Evolutionary conservation across 2,329 filamentous ascomycete genomes (phyloP), one percentile per base, ranked within the genome.

Genomic region (Fusarium falciforme): DNA sequence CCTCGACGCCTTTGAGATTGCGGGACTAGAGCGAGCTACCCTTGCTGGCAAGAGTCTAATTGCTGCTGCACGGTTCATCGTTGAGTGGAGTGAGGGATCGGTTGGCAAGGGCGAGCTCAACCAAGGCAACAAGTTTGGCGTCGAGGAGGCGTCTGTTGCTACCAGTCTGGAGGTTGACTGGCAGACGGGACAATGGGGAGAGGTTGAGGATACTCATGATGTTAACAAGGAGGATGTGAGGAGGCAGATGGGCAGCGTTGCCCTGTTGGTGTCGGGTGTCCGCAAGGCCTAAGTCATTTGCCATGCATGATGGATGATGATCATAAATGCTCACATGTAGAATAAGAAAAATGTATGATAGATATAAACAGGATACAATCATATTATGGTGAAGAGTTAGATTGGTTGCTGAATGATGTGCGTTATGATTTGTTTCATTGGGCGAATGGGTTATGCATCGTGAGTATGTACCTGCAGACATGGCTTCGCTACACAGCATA

Each of bases 121-220:
- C 31, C 68, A 33, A 8, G 83, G 80, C 36, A 78, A 78, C 59
- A 77, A 70, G 65, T 98, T 97, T 80, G 93, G 94, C 0, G 91
- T 97, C 14, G 93, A 97, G 78, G 91, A 97, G 80, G 96, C 95
- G 1, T 92, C 94, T 0, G 87, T 89, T 78, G 92, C 93, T 16
- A 91, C 93, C 7, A 98, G 90, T 77, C 82, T 97, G 47, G 96
- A 99, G 85, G 94, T 98, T 17, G 88, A 90, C 73, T 98, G 94
- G 92, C 96, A 99, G 88, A 97, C 92, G 1, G 86, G 89, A 31
- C 92, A 93, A 83, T 98, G 96, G 96, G 96, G 96, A 10, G 95
- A 98, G 86, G 96, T 99, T 1, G 96, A 99, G 82, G 95, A 99
- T 83, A 98, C 95, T 31, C 96, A 99, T 84, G 96, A 99, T 86